Conservation (phyloP, 129 eudicot species). For the Smallanthus sonchifolius region DNA sequence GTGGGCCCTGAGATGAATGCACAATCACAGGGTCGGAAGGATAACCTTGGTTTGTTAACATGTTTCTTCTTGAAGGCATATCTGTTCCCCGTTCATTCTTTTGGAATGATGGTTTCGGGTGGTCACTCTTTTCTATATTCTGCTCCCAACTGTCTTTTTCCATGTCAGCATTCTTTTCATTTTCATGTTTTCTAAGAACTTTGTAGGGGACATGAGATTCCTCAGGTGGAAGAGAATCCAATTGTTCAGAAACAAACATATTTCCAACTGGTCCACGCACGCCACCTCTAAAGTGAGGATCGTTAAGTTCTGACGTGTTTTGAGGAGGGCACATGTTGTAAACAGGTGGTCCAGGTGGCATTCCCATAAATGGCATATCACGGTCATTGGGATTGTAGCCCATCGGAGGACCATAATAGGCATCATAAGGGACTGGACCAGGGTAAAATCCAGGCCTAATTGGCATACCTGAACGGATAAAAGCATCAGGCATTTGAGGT, state of each 20-base stretch:
- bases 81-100: constrained; percentile 67
- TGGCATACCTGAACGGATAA: constrained; percentile 75
- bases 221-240: constrained; percentile 40
- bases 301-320: constrained; percentile 47
- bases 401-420: constrained; percentile 86
- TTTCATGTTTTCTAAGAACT: constrained; percentile 49
- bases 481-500: constrained; percentile 66
- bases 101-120: constrained; percentile 28
- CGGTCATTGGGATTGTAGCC: constrained; percentile 77
- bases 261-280: constrained; percentile 47
- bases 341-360: constrained; percentile 66
- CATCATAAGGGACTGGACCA: constrained; percentile 77
- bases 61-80: constrained; percentile 33
- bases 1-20: constrained; percentile 34
- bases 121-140: constrained; percentile 35
- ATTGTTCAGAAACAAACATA: constrained; percentile 37
- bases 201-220: constrained; percentile 46
- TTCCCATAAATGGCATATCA: constrained; percentile 76
- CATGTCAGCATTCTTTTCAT: constrained; percentile 46
- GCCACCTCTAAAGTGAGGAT: constrained; percentile 51
- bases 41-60: constrained; percentile 13
- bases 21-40: constrained; percentile 7
- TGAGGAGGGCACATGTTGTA: constrained; percentile 59
- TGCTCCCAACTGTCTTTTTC: constrained; percentile 54
- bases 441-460: constrained; percentile 86